These are phyloP conservation scores for Chytridiales sp. DNA, from an alignment of 371 early-diverging fungal species.

Conservation along the genomic window DNA sequence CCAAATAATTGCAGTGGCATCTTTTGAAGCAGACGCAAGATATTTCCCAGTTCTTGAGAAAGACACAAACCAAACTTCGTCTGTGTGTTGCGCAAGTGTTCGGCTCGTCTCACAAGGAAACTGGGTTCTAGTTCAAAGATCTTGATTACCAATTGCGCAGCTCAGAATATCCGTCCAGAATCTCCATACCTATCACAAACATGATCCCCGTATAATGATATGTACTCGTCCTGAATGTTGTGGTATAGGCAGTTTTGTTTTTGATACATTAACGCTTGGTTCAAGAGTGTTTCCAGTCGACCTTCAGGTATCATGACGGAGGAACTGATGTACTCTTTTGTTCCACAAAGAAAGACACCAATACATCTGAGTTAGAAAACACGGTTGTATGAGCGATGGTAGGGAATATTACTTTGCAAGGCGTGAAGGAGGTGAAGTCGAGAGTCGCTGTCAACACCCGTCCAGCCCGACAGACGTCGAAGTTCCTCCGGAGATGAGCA, in stretches of 20 bases:
- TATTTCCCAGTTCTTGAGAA: conserved; percentile 84
- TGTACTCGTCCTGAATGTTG: conserved; percentile 55
- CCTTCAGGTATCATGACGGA: conserved; percentile 81
- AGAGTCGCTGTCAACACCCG: conserved; percentile 72
- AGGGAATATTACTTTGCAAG: conserved; percentile 20
- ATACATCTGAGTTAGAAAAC: neutral
- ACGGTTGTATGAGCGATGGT: neutral
- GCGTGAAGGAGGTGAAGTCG: conserved; percentile 12
- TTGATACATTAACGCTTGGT: conserved; percentile 81
- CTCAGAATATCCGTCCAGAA: neutral
- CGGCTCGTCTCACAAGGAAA: conserved; percentile 62
- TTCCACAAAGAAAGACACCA: neutral
- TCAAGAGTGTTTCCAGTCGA: conserved; percentile 73
- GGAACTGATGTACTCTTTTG: neutral
- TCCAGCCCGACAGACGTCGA: conserved; percentile 69
- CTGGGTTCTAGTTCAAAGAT: conserved; percentile 27
- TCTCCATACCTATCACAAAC: conserved; percentile 65
- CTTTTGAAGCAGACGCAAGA: conserved; percentile 89
- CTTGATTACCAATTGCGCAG: neutral
- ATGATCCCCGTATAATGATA: conserved; percentile 74
- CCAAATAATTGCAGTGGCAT: conserved; percentile 87
- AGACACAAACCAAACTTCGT: conserved; percentile 94
- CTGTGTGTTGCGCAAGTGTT: conserved; percentile 72
- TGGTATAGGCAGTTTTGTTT: conserved; percentile 81
- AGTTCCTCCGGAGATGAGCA: conserved; percentile 23